These are phyloP conservation scores for Chlamydomonas reinhardtii DNA, from an alignment of 163 green algal genomes.

Conservation along the genomic window DNA sequence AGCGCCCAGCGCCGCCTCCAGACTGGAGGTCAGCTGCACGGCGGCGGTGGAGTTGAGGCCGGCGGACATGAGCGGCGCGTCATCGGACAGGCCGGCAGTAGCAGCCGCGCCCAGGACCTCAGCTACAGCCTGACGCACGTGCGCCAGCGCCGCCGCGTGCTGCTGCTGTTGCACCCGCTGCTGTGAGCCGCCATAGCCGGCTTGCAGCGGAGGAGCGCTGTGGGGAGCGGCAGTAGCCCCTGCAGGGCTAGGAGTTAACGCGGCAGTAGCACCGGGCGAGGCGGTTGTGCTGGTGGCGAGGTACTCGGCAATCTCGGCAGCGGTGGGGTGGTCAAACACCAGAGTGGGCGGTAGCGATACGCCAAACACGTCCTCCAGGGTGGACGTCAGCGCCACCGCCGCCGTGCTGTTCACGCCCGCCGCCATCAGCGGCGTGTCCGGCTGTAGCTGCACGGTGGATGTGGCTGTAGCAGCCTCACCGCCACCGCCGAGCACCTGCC, in stretches of 20 bases:
- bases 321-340: conserved; percentile 57
- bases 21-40: conserved; percentile 60
- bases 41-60: conserved; percentile 69
- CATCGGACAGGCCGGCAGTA: not conserved
- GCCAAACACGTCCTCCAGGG: conserved; percentile 53
- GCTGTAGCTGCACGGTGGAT: not conserved
- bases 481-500: conserved; percentile 48
- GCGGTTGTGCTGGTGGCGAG: not conserved
- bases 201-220: too few relatives aligned
- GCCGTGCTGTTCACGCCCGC: conserved; percentile 67
- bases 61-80: conserved; percentile 39
- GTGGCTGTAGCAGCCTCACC: not conserved
- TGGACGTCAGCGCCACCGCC: conserved; percentile 63
- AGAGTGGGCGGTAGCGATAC: conserved; percentile 53
- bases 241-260: too few relatives aligned
- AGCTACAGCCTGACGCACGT: conserved; percentile 12
- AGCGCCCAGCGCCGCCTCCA: conserved; percentile 50
- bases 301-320: conserved; percentile 24
- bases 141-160: not conserved
- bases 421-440: conserved; percentile 62
- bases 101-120: conserved; percentile 43
- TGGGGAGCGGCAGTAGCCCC: too few relatives aligned
- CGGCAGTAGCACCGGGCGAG: not conserved
- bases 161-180: too few relatives aligned
- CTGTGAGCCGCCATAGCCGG: too few relatives aligned